Base-by-base conservation (phyloP, 148 eudicot species). In the Rheum nobile region DNA sequence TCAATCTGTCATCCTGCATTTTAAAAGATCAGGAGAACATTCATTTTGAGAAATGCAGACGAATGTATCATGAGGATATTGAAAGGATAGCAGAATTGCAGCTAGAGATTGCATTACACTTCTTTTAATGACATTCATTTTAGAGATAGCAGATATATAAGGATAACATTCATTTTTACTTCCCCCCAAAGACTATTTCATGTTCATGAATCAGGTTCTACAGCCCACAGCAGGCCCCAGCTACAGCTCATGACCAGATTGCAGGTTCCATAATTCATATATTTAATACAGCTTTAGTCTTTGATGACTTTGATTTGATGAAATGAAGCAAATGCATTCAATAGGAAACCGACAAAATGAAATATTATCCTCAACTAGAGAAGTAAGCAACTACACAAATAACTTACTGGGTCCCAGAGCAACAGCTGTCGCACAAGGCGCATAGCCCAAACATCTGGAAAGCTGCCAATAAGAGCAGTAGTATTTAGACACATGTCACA, bases 401-500 rank as follows among this genome's bases (percentile, higher is more conserved):
- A 78, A 82, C 89, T 88, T 84, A 95, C 98, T 31, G 97, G 97
- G 79, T 95, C 88, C 98, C 98, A 95, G 70, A 81, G 84, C 74
- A 95, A 77, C 46, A 95, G 82, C 78, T 88, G 96, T 34, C 98
- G 93, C 47, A 90, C 98, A 67, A 95, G 82, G 17, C 98, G 96
- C 96, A 95, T 80, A 47, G 94, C 97, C 97, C 85, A 82, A 72
- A 87, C 75, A 82, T 90, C 86, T 73, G 98, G 98, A 81, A 95
- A 95, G 83, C 98, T 95, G 89, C 75, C 55, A 54, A 72, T 72
- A 78, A 54, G 34, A 50, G 41, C n/a, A 44, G 55, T 16, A 71
- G 3, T 28, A 41, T 44, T 71, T 34, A 3, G 32, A 74, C 35
- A 1, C 34, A 0, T 21, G 14, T 17, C 32, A 16, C 4, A 24